Base-by-base conservation (phyloP, 495 filamentous ascomycete genomes). In the Eremomyces bilateralis region DNA sequence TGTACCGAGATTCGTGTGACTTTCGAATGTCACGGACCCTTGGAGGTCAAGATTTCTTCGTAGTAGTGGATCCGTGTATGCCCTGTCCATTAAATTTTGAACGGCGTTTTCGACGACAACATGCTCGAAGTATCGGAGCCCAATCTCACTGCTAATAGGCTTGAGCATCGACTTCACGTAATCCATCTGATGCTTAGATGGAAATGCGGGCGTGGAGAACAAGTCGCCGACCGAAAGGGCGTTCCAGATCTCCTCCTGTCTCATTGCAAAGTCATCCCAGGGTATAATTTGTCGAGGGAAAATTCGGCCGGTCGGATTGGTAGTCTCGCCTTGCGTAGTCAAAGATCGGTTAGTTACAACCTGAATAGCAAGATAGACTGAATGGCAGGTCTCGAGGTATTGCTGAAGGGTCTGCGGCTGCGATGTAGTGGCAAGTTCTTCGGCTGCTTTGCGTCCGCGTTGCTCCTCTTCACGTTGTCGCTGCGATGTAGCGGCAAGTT, bases 221-320 rank as follows among this genome's bases (percentile, higher is more conserved):
- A 39, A 44, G 15, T 36, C 30, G 25, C 31, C 19, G 13, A 35
- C 34, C 16, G 36, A 40, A 15, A 55, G 43, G 20, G 4, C 44
- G 15, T 47, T 12, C 52, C 45, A 55, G 11, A 50, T 38, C 1
- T 46, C 20, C 37, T 48, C 42, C 22, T 55, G 43, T 22, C 20
- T 41, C 18, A 31, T 34, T 24, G 41, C 30, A 31, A 52, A 52
- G 39, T 50, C 43, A 24, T 41, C 29, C 51, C 47, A 54, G 20
- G 51, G 53, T 21, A 54, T 30, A 29, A 57, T 52, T 29, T 45
- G 45, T 41, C 41, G 44, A 20, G 50, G 52, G 43, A 46, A 54
- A 12, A 51, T 28, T 34, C 50, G 50, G 39, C 50, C 46, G 37
- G 19, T 21, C 29, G 51, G 48, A 37, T 52, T 44, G 12, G 48